These are phyloP conservation scores for Botrytis pseudocinerea DNA, from an alignment of 2,329 filamentous ascomycete species.

Conservation along the genomic window DNA sequence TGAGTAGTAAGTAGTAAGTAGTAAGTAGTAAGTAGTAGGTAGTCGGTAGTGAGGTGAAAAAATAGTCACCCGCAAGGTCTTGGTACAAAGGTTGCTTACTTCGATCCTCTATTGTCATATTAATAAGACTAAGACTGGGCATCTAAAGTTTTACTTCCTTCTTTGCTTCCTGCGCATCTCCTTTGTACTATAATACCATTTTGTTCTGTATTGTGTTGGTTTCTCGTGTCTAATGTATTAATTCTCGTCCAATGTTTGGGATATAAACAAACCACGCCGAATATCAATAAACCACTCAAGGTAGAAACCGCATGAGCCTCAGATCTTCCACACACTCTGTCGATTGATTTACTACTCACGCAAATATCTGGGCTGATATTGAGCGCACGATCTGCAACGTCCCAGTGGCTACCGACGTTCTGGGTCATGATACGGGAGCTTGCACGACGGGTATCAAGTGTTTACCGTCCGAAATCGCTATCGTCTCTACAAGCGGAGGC, in stretches of 20 bases:
- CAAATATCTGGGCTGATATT: neutral
- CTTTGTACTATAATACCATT: neutral
- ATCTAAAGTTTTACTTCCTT: neutral
- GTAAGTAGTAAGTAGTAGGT: too few species aligned
- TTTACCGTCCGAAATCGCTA: constrained; percentile 14
- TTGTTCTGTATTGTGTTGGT: neutral
- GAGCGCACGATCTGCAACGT: neutral
- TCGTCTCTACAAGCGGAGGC: constrained; percentile 16
- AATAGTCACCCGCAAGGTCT: constrained; percentile 14
- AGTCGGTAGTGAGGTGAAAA: neutral
- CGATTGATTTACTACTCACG: neutral
- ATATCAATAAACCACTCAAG: neutral
- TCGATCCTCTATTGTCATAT: neutral
- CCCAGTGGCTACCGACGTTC: constrained; percentile 9
- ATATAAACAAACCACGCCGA: neutral
- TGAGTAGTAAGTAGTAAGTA: neutral
- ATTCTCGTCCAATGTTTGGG: neutral
- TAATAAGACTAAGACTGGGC: neutral
- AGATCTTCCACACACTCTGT: too few species aligned
- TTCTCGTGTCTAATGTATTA: neutral
- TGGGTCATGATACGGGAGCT: constrained; percentile 17
- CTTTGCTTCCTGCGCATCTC: neutral
- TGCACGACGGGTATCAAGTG: constrained; percentile 20
- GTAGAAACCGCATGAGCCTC: neutral
- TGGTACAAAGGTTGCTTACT: neutral